phyloP scores from a whole-genome alignment of 75 land plant species.

The Larix kaempferi region DNA sequence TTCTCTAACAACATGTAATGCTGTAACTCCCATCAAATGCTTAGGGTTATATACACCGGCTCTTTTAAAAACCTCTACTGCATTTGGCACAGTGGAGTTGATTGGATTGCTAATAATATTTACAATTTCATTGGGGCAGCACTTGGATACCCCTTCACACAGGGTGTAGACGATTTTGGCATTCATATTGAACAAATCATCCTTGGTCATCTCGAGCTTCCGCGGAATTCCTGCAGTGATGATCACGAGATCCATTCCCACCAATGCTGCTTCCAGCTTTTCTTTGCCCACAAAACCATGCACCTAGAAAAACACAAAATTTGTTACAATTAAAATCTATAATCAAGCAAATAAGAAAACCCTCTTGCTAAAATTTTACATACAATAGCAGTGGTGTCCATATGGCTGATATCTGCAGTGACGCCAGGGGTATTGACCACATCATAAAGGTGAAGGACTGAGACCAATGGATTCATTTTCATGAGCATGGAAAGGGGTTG shows the following conservation, averaged over 20 bases:
- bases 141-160: constrained; percentile 83
- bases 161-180: constrained; percentile 96
- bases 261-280: constrained; percentile 78
- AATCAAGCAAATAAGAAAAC: not conserved
- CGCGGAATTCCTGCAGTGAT: constrained; percentile 99
- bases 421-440: constrained; percentile 97
- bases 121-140: constrained; percentile 90
- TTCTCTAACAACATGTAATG: constrained; percentile 96
- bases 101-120: constrained; percentile 98
- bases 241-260: constrained; percentile 95
- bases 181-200: constrained; percentile 97
- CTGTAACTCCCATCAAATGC: constrained; percentile 92
- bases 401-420: constrained; percentile 94
- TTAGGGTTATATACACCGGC: constrained; percentile 92
- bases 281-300: constrained; percentile 93
- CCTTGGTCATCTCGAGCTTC: constrained; percentile 98
- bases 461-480: constrained; percentile 94
- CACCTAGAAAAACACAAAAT: constrained; percentile 41
- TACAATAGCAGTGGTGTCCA: constrained; percentile 84
- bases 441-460: constrained; percentile 96
- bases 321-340: no score
- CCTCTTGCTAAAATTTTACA: constrained; percentile 28
- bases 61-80: constrained; percentile 95
- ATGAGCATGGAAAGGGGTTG: constrained; percentile 92
- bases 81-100: constrained; percentile 97